Conservation (phyloP, 805 yeast genomes). For the Yamadazyma philogaea region DNA sequence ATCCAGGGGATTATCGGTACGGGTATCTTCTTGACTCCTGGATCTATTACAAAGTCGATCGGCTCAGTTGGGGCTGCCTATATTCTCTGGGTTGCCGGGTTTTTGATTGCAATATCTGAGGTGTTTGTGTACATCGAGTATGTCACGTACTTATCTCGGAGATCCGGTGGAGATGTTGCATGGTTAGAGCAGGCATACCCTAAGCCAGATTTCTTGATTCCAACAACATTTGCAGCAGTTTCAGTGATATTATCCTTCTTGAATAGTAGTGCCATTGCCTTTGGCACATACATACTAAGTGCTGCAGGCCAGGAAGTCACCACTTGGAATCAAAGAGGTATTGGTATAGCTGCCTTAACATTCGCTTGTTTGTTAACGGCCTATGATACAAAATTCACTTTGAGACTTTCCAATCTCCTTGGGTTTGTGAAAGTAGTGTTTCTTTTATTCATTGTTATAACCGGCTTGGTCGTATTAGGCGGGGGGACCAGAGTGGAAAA, state of each 20-base stretch:
- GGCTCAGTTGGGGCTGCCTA: constrained; percentile 45
- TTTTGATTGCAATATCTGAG: constrained; percentile 35
- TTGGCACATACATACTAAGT: constrained; percentile 29
- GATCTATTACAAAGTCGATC: constrained; percentile 44
- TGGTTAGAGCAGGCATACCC: constrained; percentile 39
- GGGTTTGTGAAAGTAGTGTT: constrained; percentile 36
- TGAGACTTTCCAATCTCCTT: constrained; percentile 28
- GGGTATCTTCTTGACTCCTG: constrained; percentile 70
- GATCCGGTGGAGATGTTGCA: constrained; percentile 39
- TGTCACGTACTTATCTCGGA: constrained; percentile 34
- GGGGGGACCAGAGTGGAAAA: constrained; percentile 33
- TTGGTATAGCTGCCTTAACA: constrained; percentile 31
- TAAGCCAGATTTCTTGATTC: constrained; percentile 31
- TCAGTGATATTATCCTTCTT: constrained; percentile 34
- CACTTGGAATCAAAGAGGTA: constrained; percentile 35
- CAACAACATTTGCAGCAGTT: constrained; percentile 38
- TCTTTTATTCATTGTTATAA: constrained; percentile 29
- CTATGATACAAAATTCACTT: constrained; percentile 24
- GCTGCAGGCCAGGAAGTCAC: constrained; percentile 30
- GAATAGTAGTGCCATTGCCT: constrained; percentile 37
- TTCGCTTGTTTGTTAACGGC: constrained; percentile 22
- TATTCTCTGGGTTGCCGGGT: constrained; percentile 41
- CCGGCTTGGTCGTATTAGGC: constrained; percentile 36
- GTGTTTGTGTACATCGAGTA: constrained; percentile 40
- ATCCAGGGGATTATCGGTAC: constrained; percentile 73